Evolutionary conservation across 2,329 filamentous ascomycete genomes (phyloP), one percentile per base, ranked within the genome.

Genomic region (Curvularia sp.): DNA sequence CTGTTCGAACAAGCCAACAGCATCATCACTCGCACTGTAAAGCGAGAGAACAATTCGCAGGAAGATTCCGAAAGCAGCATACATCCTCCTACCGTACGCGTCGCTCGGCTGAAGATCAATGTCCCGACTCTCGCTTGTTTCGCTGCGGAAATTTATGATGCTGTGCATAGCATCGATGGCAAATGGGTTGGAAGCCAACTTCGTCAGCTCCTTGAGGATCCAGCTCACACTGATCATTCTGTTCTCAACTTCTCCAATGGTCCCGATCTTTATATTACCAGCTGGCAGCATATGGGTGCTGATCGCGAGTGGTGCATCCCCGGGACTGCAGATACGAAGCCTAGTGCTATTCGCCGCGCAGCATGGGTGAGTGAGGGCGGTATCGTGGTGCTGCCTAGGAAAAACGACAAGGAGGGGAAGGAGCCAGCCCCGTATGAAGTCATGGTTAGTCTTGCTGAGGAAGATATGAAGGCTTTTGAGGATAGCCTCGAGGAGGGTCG

Each of bases 221-320:
- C 53, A 23, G 23, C 28, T 10, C 36, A 30, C 30, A 41, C 42
- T 3, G 32, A 52, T 4, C 52, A 50, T 9, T 18, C 34, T 3
- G 18, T 34, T 12, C n/a, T 57, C 3, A 36, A n/a, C 12, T 61
- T 63, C 1, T 38, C 38, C 9, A 65, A 68, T 21, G 71, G 70
- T 1, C 66, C 69, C 1, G 69, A 73, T 34, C 30, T 73, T 3
- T 72, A 68, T 32, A 64, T 73, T n/a, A 71, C 70, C 1, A 70
- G 64, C 23, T 74, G 70, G 71, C 59, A 65, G 53, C 46, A 72
- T 28, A 68, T 72, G 25, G 66, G 66, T 2, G 65, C 60, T 1
- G 65, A 71, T 10, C 43, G 49, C 19, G 43, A 55, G 8, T 74
- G 71, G 71, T 38, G 49, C 23, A 69, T 73, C 7, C 69, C 70